phyloP scores from a whole-genome alignment of 108 stramenopile species.

The Nitzschia sp. region DNA sequence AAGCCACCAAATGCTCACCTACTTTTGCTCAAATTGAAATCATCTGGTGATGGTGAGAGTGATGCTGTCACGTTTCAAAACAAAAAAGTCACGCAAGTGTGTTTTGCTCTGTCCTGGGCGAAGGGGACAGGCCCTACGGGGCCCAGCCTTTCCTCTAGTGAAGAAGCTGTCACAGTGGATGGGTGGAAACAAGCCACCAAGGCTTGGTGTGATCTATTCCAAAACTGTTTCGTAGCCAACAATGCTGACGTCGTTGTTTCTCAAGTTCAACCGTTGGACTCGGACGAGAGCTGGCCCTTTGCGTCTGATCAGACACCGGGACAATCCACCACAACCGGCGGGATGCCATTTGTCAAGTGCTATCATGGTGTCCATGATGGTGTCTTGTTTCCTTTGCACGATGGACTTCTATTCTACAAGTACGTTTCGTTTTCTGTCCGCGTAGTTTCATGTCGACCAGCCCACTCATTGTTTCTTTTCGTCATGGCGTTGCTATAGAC shows the following conservation, averaged over 20 bases:
- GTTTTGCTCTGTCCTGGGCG: constrained; percentile 58
- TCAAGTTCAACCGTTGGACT: not conserved
- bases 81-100: constrained; percentile 51
- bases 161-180: not conserved
- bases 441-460: not conserved
- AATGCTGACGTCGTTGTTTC: not conserved
- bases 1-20: constrained; percentile 5
- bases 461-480: not conserved
- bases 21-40: constrained; percentile 17
- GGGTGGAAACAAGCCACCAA: constrained; percentile 23
- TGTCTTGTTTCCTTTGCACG: constrained; percentile 62
- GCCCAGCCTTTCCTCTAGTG: not conserved
- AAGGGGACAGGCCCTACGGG: constrained; percentile 16
- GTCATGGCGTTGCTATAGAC: constrained; percentile 22
- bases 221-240: constrained; percentile 34
- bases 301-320: not conserved
- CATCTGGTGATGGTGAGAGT: too few species aligned
- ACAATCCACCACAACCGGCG: constrained; percentile 56
- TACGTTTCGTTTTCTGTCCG: constrained; percentile 18
- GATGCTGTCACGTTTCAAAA: constrained; percentile 36
- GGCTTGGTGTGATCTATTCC: constrained; percentile 24
- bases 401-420: constrained; percentile 83
- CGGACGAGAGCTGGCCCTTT: constrained; percentile 1
- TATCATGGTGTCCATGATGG: constrained; percentile 79
- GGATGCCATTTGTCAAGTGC: constrained; percentile 79